A percentile compares a stretch with the other conserved stretches of the same genome.
Conservation (phyloP, 306 rosid genomes). For the Delonix regia region DNA sequence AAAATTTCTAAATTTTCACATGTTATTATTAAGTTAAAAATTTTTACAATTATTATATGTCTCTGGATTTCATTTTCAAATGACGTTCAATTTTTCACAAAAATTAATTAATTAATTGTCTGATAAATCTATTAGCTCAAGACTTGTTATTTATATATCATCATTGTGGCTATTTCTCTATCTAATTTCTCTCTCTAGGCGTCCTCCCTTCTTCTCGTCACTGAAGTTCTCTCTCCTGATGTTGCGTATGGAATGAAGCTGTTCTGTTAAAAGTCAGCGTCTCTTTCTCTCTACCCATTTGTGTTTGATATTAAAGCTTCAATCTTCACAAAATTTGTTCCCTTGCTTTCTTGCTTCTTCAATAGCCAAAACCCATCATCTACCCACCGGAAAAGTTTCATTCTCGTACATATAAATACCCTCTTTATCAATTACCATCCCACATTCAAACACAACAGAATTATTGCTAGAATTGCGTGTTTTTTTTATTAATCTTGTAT, state of each 20-base stretch:
- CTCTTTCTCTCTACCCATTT: constrained; percentile 46
- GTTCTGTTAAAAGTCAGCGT: constrained; percentile 88
- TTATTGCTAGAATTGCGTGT: constrained; percentile 16
- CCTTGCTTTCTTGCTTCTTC: constrained; percentile 16
- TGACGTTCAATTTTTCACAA: too few relatives aligned
- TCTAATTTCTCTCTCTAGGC: constrained; percentile 11
- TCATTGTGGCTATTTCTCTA: background rate
- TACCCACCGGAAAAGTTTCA: too few relatives aligned
- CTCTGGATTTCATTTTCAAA: too few relatives aligned
- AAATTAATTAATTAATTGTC: too few relatives aligned
- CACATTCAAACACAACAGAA: background rate
- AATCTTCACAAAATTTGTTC: constrained; percentile 45
- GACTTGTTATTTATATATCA: background rate
- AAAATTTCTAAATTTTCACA: too few relatives aligned
- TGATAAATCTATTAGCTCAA: background rate
- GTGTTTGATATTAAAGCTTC: constrained; percentile 43
- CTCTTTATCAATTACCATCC: too few relatives aligned
- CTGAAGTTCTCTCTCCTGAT: constrained; percentile 21
- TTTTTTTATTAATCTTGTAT: background rate
- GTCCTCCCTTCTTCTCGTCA: constrained; percentile 3
- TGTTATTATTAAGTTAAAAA: too few relatives aligned
- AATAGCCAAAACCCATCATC: too few relatives aligned
- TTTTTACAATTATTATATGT: too few relatives aligned
- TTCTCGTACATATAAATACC: background rate
- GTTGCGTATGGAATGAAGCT: constrained; percentile 70